Percentiles rank a stretch among this genome's conserved stretches.
Evolutionary conservation across 1,139 yeast genomes (phyloP).

Genomic region (Candida tropicalis): DNA sequence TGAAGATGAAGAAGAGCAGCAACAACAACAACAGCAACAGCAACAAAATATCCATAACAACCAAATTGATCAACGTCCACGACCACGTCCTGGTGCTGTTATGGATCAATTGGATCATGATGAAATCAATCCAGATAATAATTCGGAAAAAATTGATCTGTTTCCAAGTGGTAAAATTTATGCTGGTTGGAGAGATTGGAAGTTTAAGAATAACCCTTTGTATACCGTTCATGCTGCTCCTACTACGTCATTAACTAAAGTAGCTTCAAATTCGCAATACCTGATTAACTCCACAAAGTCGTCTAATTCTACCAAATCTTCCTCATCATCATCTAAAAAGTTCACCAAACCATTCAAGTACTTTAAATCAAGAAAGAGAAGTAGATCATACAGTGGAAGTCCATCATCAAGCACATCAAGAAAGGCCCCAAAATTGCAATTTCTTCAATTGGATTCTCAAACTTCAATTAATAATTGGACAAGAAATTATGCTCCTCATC

Average conservation of each 20-base stretch:
- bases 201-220: slow-evolving; percentile 68
- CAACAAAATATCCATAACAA: slow-evolving; percentile 18
- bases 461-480: slow-evolving; percentile 9
- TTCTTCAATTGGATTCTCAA: slow-evolving; percentile 11
- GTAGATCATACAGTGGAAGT: slow-evolving; percentile 16
- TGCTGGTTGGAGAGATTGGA: slow-evolving; percentile 94
- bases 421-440: slow-evolving; percentile 17
- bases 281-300: slow-evolving; percentile 23
- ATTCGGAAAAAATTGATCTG: slow-evolving; percentile 14
- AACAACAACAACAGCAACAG: slow-evolving; percentile 8
- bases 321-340: slow-evolving; percentile 19
- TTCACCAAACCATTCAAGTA: slow-evolving; percentile 28
- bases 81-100: neutral
- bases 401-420: slow-evolving; percentile 7
- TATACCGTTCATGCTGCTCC: slow-evolving; percentile 42
- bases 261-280: slow-evolving; percentile 29
- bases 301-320: slow-evolving; percentile 20
- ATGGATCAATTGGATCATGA: neutral
- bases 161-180: slow-evolving; percentile 25
- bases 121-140: slow-evolving; percentile 3
- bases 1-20: slow-evolving; percentile 32
- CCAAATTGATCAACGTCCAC: neutral
- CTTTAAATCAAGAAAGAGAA: slow-evolving; percentile 26
- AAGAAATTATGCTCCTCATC: slow-evolving; percentile 42
- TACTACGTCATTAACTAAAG: slow-evolving; percentile 25